A percentile compares a stretch with the other conserved stretches of the same genome.
phyloP scores from a whole-genome alignment of 768 basidiomycete genomes.

The Termitomyces sp. region DNA sequence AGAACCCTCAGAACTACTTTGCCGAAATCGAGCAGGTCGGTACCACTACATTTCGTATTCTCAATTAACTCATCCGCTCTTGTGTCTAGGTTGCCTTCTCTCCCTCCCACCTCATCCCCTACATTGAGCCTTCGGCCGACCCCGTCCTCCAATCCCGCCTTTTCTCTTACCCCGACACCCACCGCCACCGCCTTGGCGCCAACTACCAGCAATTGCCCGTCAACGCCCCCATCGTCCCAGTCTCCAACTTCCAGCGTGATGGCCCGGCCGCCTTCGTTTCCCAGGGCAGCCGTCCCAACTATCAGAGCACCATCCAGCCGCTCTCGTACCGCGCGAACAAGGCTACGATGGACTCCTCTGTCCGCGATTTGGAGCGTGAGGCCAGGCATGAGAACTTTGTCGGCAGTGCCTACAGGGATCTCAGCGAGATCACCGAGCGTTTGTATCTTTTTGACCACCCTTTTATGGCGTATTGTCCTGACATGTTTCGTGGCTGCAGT shows the following conservation, averaged over 20 bases:
- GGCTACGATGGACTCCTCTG: constrained; percentile 39
- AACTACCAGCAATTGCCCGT: constrained; percentile 89
- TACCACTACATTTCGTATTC: constrained; percentile 14
- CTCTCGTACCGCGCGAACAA: constrained; percentile 56
- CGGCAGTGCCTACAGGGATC: constrained; percentile 63
- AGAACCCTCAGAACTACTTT: constrained; percentile 85
- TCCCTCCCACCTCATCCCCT: constrained; percentile 84
- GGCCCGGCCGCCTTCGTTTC: constrained; percentile 66
- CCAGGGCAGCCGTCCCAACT: constrained; percentile 86
- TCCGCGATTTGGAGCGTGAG: constrained; percentile 35
- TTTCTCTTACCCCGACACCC: constrained; percentile 92
- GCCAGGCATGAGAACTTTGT: constrained; percentile 72
- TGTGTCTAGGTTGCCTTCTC: constrained; percentile 66
- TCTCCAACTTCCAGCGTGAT: constrained; percentile 92
- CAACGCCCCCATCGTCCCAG: constrained; percentile 70
- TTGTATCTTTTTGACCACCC: constrained; percentile 24
- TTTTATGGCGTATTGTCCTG: not conserved
- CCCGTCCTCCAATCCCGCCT: constrained; percentile 92
- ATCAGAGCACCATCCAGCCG: constrained; percentile 74
- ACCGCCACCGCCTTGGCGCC: constrained; percentile 76
- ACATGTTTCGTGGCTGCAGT: constrained; percentile 35
- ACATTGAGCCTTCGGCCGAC: constrained; percentile 87
- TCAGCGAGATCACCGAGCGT: constrained; percentile 81
- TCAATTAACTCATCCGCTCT: not conserved
- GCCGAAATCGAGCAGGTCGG: constrained; percentile 90